Evolutionary conservation across 2,329 filamentous ascomycete genomes (phyloP).

Genomic region (Lachnellula subtilissima): DNA sequence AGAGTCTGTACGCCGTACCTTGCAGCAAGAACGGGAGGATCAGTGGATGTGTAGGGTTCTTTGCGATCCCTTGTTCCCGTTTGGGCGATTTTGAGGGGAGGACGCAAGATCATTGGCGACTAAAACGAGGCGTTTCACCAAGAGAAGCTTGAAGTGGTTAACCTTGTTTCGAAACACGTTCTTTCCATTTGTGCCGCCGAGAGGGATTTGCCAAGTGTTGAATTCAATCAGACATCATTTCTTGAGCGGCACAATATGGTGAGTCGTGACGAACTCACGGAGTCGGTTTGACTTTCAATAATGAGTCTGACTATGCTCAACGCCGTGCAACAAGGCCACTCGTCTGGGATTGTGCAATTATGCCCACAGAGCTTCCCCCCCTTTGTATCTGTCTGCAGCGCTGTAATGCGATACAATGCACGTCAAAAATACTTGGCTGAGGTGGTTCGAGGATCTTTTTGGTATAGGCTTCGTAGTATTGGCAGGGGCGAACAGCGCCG

Average conservation of each 20-base stretch:
- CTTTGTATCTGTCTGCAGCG: neutral
- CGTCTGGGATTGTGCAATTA: neutral
- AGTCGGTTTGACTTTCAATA: too few relatives aligned
- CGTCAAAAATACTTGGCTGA: neutral
- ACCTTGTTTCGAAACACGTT: neutral
- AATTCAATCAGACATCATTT: too few relatives aligned
- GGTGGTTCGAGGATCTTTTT: too few relatives aligned
- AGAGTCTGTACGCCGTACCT: constrained; percentile 1
- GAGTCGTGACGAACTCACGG: too few relatives aligned
- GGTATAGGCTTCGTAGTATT: too few relatives aligned
- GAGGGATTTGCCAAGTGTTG: neutral
- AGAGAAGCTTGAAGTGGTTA: neutral
- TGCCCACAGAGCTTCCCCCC: neutral
- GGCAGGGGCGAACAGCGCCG: too few relatives aligned
- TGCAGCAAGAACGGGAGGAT: constrained; percentile 2
- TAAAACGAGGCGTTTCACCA: neutral
- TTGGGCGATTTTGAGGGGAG: constrained; percentile 2
- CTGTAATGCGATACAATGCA: neutral
- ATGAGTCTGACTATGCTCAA: too few relatives aligned
- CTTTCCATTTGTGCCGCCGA: neutral
- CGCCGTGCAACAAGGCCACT: neutral
- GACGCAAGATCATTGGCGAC: neutral
- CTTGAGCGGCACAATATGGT: too few relatives aligned
- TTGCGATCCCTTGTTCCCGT: neutral
- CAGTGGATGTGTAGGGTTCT: neutral